A percentile compares a stretch with the other conserved stretches of the same genome.
phyloP scores from a whole-genome alignment of 2,329 filamentous ascomycete species.

The Trichoderma sp. region DNA sequence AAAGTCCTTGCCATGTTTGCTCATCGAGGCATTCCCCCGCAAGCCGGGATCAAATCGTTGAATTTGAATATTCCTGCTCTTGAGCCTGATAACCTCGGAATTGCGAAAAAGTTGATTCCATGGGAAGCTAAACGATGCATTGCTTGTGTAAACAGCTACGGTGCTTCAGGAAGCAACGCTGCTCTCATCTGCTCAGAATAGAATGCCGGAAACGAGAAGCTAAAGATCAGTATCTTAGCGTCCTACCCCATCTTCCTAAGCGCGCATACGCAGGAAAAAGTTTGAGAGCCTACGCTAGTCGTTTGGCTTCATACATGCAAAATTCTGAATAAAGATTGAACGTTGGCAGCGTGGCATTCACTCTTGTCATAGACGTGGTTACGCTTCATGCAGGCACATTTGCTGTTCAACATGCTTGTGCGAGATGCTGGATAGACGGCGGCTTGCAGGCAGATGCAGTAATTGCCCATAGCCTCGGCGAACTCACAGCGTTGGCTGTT shows the following conservation, averaged over 20 bases:
- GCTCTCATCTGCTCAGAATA: conserved; percentile 33
- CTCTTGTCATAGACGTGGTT: conserved; percentile 29
- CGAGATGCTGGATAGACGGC: conserved; percentile 33
- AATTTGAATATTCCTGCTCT: conserved; percentile 38
- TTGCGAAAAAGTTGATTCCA: conserved; percentile 11
- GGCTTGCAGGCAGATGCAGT: conserved; percentile 27
- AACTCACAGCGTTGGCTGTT: conserved; percentile 22
- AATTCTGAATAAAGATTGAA: conserved; percentile 12
- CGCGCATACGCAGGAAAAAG: conserved; percentile 28
- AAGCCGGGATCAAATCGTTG: conserved; percentile 34
- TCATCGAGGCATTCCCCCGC: conserved; percentile 35
- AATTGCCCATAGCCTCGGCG: conserved; percentile 25
- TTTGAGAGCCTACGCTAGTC: conserved; percentile 20
- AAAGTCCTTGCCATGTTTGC: conserved; percentile 42
- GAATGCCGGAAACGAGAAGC: background rate
- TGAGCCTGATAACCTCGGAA: conserved; percentile 28
- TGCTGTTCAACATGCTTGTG: conserved; percentile 33
- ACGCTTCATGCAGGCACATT: conserved; percentile 30
- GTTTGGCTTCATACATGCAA: conserved; percentile 24
- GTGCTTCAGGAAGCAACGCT: conserved; percentile 43
- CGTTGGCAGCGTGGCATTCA: conserved; percentile 29
- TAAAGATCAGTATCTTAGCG: background rate
- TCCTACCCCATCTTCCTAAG: conserved; percentile 29
- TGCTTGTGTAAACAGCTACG: conserved; percentile 44
- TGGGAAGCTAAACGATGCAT: conserved; percentile 34